Conservation (phyloP, 495 filamentous ascomycete species). For the Aspergillus incahuasiensis region DNA sequence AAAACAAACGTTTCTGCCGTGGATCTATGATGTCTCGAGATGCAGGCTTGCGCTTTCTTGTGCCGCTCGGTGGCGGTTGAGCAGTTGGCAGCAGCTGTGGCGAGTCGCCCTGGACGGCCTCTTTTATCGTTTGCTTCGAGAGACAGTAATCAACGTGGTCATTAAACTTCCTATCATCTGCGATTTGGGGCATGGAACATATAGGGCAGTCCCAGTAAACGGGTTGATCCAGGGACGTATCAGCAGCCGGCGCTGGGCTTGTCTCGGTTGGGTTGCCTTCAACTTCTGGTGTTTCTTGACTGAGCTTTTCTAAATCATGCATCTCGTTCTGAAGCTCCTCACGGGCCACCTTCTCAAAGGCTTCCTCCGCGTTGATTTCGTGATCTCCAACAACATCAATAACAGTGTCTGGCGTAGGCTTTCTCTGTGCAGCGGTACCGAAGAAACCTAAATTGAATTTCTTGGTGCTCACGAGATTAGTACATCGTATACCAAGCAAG, state of each 20-base stretch:
- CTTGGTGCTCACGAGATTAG: slow-evolving; percentile 79
- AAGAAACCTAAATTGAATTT: slow-evolving; percentile 79
- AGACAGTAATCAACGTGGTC: slow-evolving; percentile 93
- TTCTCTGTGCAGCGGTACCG: slow-evolving; percentile 41
- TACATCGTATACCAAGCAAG: slow-evolving; percentile 84
- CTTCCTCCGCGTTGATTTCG: slow-evolving; percentile 65
- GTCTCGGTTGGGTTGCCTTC: background rate
- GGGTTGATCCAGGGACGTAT: slow-evolving; percentile 19
- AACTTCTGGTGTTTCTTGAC: slow-evolving; percentile 47
- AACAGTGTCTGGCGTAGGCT: slow-evolving; percentile 5
- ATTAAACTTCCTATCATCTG: slow-evolving; percentile 79
- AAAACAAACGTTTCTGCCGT: slow-evolving; percentile 39
- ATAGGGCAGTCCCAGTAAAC: slow-evolving; percentile 84
- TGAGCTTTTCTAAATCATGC: slow-evolving; percentile 57
- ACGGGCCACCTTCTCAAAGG: slow-evolving; percentile 61
- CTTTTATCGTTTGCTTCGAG: slow-evolving; percentile 76
- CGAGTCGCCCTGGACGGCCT: slow-evolving; percentile 57
- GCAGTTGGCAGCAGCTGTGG: slow-evolving; percentile 1
- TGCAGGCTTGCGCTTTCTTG: slow-evolving; percentile 30
- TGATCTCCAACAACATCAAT: slow-evolving; percentile 39
- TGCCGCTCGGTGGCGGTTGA: background rate
- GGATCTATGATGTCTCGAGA: slow-evolving; percentile 24
- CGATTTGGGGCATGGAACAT: slow-evolving; percentile 65
- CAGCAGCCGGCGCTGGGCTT: background rate
- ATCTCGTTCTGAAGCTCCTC: slow-evolving; percentile 63